A percentile compares a stretch with the other conserved stretches of the same genome.
These are phyloP conservation scores for Mucor ambiguus DNA, from an alignment of 371 early-diverging fungal species.

Conservation along the genomic window DNA sequence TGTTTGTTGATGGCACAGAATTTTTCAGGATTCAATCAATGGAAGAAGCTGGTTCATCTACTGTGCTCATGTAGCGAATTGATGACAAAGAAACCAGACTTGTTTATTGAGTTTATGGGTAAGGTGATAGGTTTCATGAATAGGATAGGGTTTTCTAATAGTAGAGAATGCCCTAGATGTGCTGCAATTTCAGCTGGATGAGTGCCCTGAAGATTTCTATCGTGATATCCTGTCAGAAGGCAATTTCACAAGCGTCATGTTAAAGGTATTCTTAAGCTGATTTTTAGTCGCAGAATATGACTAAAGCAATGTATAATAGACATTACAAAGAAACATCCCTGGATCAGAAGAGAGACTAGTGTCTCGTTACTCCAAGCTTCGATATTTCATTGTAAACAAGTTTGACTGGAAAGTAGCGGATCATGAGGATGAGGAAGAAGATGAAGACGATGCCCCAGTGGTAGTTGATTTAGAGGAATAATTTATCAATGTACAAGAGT, in stretches of 20 bases:
- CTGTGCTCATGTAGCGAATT: conserved; percentile 69
- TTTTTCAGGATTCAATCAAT: conserved; percentile 87
- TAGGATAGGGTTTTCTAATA: background rate
- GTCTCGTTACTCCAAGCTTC: conserved; percentile 35
- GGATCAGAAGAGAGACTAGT: conserved; percentile 25
- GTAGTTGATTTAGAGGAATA: conserved; percentile 40
- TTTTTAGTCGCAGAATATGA: background rate
- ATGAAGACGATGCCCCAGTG: conserved; percentile 70
- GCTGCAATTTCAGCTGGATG: conserved; percentile 66
- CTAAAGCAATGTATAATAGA: background rate
- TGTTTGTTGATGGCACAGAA: conserved; percentile 83
- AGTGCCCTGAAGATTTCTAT: conserved; percentile 85
- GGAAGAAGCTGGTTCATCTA: conserved; percentile 82
- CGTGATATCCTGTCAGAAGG: conserved; percentile 70
- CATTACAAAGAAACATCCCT: conserved; percentile 45
- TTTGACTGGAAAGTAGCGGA: conserved; percentile 56
- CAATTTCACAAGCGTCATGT: conserved; percentile 64
- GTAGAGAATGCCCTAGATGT: conserved; percentile 33
- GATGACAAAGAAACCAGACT: conserved; percentile 38
- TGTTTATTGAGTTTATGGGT: conserved; percentile 69
- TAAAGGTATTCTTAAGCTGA: conserved; percentile 44
- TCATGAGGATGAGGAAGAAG: conserved; percentile 56
- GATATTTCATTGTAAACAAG: conserved; percentile 38
- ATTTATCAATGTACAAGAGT: background rate
- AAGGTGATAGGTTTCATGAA: background rate